A percentile compares a stretch with the other conserved stretches of the same genome.
These are phyloP conservation scores for Eudorina sp. DNA, from an alignment of 139 green algal genomes.

Conservation along the genomic window DNA sequence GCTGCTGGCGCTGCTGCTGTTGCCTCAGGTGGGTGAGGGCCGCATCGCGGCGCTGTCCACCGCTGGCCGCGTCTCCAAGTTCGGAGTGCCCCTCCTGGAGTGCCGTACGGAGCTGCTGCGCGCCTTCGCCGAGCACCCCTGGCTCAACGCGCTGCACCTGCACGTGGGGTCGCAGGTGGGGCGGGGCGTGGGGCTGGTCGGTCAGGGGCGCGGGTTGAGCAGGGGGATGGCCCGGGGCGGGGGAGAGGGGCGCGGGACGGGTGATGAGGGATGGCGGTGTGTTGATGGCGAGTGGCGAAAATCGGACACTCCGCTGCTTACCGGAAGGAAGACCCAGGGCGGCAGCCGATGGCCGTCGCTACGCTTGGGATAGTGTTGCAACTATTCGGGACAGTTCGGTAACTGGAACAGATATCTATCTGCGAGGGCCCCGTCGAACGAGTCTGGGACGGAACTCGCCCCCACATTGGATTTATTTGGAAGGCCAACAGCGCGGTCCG, in stretches of 20 bases:
- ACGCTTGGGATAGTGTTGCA: too few relatives aligned
- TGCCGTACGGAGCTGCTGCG: slow-evolving; percentile 14
- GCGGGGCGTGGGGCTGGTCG: background rate
- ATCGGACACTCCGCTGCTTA: too few relatives aligned
- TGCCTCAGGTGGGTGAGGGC: slow-evolving; percentile 57
- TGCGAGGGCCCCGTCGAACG: too few relatives aligned
- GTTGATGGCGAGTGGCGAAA: background rate
- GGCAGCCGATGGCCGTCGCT: too few relatives aligned
- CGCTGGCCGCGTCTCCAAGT: slow-evolving; percentile 53
- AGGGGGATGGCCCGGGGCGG: too few relatives aligned
- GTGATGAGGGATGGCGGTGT: background rate
- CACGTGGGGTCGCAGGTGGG: slow-evolving; percentile 61
- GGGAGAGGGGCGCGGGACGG: background rate
- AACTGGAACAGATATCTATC: background rate
- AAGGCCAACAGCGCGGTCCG: too few relatives aligned
- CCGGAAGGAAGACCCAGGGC: too few relatives aligned
- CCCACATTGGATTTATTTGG: too few relatives aligned
- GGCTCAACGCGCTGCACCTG: slow-evolving; percentile 65
- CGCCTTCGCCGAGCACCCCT: slow-evolving; percentile 51
- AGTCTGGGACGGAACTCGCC: too few relatives aligned
- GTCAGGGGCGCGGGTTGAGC: too few relatives aligned
- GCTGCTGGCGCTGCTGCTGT: too few relatives aligned
- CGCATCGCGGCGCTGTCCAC: slow-evolving; percentile 57
- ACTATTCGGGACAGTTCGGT: too few relatives aligned
- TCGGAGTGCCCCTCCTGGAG: slow-evolving; percentile 58